Evolutionary conservation across 1,139 yeast species (phyloP).

Genomic region (Pneumocystis oryctolagi): DNA sequence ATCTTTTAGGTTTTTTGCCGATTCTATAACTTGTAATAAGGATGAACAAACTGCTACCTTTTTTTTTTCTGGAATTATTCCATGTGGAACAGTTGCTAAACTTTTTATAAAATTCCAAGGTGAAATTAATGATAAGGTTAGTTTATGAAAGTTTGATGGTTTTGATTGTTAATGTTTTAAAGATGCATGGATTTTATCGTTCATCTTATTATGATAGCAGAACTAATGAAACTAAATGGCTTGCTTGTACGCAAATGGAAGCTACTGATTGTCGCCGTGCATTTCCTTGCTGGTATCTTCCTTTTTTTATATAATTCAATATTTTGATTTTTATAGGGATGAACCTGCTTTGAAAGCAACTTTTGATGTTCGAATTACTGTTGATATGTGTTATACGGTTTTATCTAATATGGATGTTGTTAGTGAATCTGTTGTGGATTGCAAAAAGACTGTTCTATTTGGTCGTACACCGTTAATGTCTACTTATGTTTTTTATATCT

Average conservation of each 20-base stretch:
- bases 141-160: neutral
- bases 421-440: constrained; percentile 25
- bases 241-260: constrained; percentile 75
- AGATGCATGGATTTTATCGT: constrained; percentile 71
- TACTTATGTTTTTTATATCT: constrained; percentile 32
- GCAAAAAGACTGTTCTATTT: constrained; percentile 42
- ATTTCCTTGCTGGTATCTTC: constrained; percentile 45
- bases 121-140: constrained; percentile 26
- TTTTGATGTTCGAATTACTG: constrained; percentile 45
- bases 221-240: constrained; percentile 44
- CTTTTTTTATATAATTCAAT: constrained; percentile 25
- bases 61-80: constrained; percentile 37
- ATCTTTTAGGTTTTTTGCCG: constrained; percentile 13
- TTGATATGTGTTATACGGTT: constrained; percentile 44
- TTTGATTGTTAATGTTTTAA: constrained; percentile 32
- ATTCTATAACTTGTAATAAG: constrained; percentile 28
- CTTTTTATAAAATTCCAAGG: constrained; percentile 53
- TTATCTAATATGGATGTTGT: constrained; percentile 61
- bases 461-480: constrained; percentile 65
- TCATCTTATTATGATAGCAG: constrained; percentile 46
- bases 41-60: constrained; percentile 54
- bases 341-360: constrained; percentile 68
- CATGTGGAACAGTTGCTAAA: constrained; percentile 30
- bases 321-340: constrained; percentile 6
- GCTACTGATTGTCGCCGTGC: constrained; percentile 78